Percentiles rank a stretch among this genome's conserved stretches.
Evolutionary conservation across 2,329 filamentous ascomycete genomes (phyloP).

Genomic region (Monosporascus sp.): DNA sequence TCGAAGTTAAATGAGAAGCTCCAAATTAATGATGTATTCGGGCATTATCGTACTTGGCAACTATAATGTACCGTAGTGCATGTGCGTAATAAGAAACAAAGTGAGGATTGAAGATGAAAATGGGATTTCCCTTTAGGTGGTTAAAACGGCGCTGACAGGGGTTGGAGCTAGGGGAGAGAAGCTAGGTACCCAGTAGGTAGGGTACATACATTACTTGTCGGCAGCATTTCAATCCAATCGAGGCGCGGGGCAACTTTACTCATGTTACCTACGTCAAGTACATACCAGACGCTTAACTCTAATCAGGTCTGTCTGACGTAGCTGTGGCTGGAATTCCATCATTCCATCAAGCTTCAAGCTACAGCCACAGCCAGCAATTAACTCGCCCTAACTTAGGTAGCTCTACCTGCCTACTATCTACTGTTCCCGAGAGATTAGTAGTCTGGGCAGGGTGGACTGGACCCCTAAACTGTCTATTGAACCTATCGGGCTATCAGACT

Average conservation of each 20-base stretch:
- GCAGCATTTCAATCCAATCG: background rate
- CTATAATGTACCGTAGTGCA: no score
- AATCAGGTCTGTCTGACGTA: background rate
- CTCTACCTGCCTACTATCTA: background rate
- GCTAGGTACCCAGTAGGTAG: background rate
- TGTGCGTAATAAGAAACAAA: no score
- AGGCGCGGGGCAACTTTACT: background rate
- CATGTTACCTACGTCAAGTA: no score
- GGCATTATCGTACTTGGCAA: no score
- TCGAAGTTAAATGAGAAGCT: no score
- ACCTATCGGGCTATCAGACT: no score
- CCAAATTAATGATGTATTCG: no score
- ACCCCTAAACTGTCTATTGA: no score
- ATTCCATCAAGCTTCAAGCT: background rate
- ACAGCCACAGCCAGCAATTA: background rate
- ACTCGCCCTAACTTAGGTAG: background rate
- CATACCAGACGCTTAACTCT: background rate
- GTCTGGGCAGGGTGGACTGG: background rate
- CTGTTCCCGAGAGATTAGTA: background rate
- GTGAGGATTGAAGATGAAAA: no score
- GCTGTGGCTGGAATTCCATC: background rate
- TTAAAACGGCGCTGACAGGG: no score
- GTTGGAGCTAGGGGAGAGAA: background rate
- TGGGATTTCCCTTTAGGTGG: no score
- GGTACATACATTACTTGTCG: background rate